These are phyloP conservation scores for Suillus clintonianus DNA, from an alignment of 768 basidiomycete species.

Conservation along the genomic window DNA sequence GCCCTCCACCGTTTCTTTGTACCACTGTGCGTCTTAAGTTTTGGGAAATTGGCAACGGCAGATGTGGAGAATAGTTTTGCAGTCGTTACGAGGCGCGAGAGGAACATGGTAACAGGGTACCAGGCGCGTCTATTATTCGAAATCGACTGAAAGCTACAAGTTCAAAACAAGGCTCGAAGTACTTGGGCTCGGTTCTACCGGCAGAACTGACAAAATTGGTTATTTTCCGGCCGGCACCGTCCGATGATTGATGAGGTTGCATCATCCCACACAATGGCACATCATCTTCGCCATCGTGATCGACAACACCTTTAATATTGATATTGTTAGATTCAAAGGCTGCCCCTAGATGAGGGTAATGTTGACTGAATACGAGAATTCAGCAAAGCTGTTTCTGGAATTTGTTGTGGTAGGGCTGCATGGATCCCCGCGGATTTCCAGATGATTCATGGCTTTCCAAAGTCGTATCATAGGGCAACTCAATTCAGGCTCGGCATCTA, in stretches of 20 bases:
- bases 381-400: neutral
- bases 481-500: neutral
- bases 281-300: neutral
- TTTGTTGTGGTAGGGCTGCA: neutral
- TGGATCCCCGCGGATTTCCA: neutral
- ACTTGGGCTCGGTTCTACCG: neutral
- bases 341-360: neutral
- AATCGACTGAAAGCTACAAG: neutral
- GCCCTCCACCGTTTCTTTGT: slow-evolving; percentile 82
- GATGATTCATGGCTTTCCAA: neutral
- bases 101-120: slow-evolving; percentile 34
- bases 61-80: slow-evolving; percentile 63
- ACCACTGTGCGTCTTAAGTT: slow-evolving; percentile 79
- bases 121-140: neutral
- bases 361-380: neutral
- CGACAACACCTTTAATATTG: no score
- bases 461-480: neutral
- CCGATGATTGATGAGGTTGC: no score
- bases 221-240: no score
- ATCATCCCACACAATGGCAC: neutral
- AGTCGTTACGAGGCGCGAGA: slow-evolving; percentile 25
- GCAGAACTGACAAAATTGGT: neutral
- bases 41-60: slow-evolving; percentile 58
- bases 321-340: neutral
- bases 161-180: no score